Evolutionary conservation across 139 green algal species (phyloP).

Genomic region (Chlorella vulgaris): DNA sequence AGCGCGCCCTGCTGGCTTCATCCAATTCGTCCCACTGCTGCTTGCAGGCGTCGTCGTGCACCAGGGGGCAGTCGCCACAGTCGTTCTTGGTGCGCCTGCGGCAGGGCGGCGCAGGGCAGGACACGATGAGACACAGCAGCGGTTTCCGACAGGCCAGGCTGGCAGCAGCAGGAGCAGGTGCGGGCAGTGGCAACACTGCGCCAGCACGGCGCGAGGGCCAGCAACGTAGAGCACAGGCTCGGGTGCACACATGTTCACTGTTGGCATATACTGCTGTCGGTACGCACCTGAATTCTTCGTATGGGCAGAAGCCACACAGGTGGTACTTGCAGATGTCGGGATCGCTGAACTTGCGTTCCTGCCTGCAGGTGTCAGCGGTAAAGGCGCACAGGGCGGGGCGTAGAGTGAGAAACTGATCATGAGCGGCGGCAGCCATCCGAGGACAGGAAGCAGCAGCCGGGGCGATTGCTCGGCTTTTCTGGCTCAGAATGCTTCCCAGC

Average conservation of each 20-base stretch:
- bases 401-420: no score
- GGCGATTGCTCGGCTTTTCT: not conserved
- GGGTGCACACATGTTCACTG: no score
- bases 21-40: constrained; percentile 49
- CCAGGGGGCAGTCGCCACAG: constrained; percentile 47
- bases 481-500: not conserved
- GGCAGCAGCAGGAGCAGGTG: no score
- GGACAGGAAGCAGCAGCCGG: not conserved
- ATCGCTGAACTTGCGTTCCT: constrained; percentile 44
- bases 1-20: constrained; percentile 45
- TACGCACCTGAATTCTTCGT: constrained; percentile 56
- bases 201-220: not conserved
- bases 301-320: constrained; percentile 55
- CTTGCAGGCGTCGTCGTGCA: constrained; percentile 52
- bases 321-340: constrained; percentile 55
- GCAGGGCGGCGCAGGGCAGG: not conserved
- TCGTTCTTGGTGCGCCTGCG: constrained; percentile 55
- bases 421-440: no score
- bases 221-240: not conserved
- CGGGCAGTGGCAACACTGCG: no score
- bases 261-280: no score
- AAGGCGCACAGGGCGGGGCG: no score
- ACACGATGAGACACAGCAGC: no score
- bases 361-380: not conserved
- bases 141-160: no score